These are phyloP conservation scores for Prunus mira DNA, from an alignment of 306 rosid species.

Conservation along the genomic window DNA sequence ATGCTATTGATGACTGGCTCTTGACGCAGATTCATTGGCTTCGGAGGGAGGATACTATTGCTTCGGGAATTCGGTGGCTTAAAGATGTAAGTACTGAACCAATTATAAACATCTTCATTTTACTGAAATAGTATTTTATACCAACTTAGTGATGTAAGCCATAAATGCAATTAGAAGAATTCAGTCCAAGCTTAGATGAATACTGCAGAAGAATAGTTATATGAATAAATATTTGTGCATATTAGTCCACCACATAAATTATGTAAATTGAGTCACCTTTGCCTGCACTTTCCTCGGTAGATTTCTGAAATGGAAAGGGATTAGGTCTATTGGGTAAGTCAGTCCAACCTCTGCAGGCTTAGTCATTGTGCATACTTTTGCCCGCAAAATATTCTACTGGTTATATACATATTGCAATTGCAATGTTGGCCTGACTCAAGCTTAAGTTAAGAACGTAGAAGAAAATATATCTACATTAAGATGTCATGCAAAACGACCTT, in stretches of 20 bases:
- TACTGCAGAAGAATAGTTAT: conserved; percentile 1
- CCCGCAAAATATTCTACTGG: background rate
- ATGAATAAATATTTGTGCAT: background rate
- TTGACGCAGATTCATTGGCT: conserved; percentile 83
- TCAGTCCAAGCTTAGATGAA: background rate
- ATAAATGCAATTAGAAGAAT: background rate
- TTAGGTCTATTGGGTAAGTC: background rate
- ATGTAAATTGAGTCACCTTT: conserved; percentile 1
- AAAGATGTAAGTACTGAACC: conserved; percentile 75
- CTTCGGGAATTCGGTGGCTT: conserved; percentile 86
- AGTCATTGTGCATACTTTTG: background rate
- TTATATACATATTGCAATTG: background rate
- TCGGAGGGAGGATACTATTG: conserved; percentile 68
- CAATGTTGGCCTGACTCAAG: background rate
- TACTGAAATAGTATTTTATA: conserved; percentile 9
- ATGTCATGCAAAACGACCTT: background rate
- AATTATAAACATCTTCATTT: conserved; percentile 13
- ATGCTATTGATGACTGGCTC: conserved; percentile 96
- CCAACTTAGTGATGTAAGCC: conserved; percentile 14
- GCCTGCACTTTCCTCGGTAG: background rate
- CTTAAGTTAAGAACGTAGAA: background rate
- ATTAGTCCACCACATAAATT: background rate
- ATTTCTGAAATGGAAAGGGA: background rate
- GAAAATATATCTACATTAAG: background rate
- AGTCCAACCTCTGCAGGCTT: background rate